Conservation (phyloP, 2,329 filamentous ascomycete species). For the Aspergillus nomiae region DNA sequence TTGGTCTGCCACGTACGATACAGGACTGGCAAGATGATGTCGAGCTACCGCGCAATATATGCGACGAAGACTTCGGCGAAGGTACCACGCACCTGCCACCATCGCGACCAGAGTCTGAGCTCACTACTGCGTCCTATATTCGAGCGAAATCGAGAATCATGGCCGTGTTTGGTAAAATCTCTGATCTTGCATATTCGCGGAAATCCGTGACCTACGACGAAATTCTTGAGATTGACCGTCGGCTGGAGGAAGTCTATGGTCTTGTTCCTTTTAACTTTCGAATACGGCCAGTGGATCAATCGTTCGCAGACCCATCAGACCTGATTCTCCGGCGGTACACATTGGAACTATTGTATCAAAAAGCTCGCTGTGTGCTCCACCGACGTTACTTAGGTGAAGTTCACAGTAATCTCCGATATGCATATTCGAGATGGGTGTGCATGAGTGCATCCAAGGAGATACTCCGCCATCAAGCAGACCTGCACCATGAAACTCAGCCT, state of each 20-base stretch:
- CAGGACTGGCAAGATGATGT: constrained; percentile 64
- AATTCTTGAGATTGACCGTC: constrained; percentile 37
- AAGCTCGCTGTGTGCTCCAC: constrained; percentile 57
- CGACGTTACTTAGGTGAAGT: constrained; percentile 51
- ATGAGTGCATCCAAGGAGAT: constrained; percentile 52
- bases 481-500: constrained; percentile 55
- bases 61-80: constrained; percentile 63
- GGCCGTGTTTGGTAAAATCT: constrained; percentile 39
- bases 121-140: constrained; percentile 49
- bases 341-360: constrained; percentile 55
- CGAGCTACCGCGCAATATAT: constrained; percentile 58
- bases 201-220: constrained; percentile 39
- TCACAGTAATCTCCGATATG: constrained; percentile 38
- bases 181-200: constrained; percentile 39
- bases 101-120: constrained; percentile 54
- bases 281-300: constrained; percentile 33
- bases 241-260: constrained; percentile 35
- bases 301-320: constrained; percentile 52
- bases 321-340: constrained; percentile 56
- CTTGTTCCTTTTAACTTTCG: constrained; percentile 24
- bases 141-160: constrained; percentile 40
- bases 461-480: constrained; percentile 51
- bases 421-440: constrained; percentile 49
- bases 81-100: constrained; percentile 54
- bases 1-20: constrained; percentile 65